Percentiles rank a stretch among this genome's conserved stretches.
Evolutionary conservation across 129 eudicot genomes (phyloP).

Genomic region (Pittosporum tobira): DNA sequence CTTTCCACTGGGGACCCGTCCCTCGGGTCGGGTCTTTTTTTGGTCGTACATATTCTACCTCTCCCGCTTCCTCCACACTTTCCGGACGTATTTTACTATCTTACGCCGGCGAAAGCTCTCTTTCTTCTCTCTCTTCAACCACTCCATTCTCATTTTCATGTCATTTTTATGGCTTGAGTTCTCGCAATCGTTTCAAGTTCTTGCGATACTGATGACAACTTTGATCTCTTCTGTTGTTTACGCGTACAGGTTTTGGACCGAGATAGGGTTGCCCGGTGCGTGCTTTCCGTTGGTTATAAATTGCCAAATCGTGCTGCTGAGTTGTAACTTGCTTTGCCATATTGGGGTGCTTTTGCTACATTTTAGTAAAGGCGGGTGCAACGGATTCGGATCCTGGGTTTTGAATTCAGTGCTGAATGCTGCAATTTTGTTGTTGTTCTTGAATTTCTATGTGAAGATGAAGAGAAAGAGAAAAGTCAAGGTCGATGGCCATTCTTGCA

Average conservation of each 20-base stretch:
- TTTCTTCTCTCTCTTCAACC: constrained; percentile 41
- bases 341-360: constrained; percentile 58
- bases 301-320: constrained; percentile 52
- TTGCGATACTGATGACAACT: constrained; percentile 51
- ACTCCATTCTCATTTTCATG: constrained; percentile 53
- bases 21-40: constrained; percentile 86
- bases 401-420: constrained; percentile 69
- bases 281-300: constrained; percentile 70
- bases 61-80: constrained; percentile 70
- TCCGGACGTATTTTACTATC: constrained; percentile 45
- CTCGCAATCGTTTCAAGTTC: constrained; percentile 73
- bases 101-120: constrained; percentile 39
- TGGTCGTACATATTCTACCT: constrained; percentile 81
- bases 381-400: constrained; percentile 85
- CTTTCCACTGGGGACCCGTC: constrained; percentile 86
- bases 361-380: constrained; percentile 69
- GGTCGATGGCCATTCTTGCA: constrained; percentile 1
- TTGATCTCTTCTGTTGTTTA: constrained; percentile 49
- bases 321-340: constrained; percentile 55
- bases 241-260: constrained; percentile 89
- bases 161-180: constrained; percentile 84
- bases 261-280: constrained; percentile 60
- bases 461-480: constrained; percentile 15
- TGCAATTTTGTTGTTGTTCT: constrained; percentile 47
- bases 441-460: constrained; percentile 60